These are phyloP conservation scores for Abelmoschus esculentus DNA, from an alignment of 345 rosid genomes.

Conservation along the genomic window DNA sequence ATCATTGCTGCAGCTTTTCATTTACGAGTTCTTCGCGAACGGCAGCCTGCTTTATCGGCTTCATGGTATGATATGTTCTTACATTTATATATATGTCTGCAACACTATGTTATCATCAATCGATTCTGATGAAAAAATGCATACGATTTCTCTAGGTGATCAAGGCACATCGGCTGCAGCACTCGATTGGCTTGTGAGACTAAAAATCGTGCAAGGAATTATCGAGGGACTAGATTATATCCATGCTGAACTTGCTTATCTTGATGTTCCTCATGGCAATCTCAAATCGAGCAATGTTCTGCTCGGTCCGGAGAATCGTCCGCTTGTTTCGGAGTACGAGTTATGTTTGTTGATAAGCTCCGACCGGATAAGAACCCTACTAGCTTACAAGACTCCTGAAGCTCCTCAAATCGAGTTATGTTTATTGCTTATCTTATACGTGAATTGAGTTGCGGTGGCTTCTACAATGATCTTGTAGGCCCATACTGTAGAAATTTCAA, in stretches of 20 bases:
- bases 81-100: not conserved
- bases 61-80: constrained; percentile 37
- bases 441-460: not conserved
- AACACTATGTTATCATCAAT: not conserved
- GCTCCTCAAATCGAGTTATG: constrained; percentile 55
- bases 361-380: constrained; percentile 23
- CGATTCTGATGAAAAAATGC: not conserved
- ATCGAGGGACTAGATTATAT: constrained; percentile 52
- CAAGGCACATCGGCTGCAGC: constrained; percentile 27
- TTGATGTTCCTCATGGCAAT: constrained; percentile 71
- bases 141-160: constrained; percentile 29
- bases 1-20: constrained; percentile 40
- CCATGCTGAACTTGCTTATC: constrained; percentile 34
- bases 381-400: constrained; percentile 64
- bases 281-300: constrained; percentile 79
- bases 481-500: not conserved
- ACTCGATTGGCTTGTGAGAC: constrained; percentile 52
- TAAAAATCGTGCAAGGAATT: constrained; percentile 57
- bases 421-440: constrained; percentile 35
- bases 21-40: constrained; percentile 44
- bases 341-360: constrained; percentile 31
- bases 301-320: constrained; percentile 41
- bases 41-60: constrained; percentile 60
- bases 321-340: constrained; percentile 57
- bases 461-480: not conserved